These are phyloP conservation scores for Pleodorina starrii DNA, from an alignment of 139 green algal species.

Conservation along the genomic window DNA sequence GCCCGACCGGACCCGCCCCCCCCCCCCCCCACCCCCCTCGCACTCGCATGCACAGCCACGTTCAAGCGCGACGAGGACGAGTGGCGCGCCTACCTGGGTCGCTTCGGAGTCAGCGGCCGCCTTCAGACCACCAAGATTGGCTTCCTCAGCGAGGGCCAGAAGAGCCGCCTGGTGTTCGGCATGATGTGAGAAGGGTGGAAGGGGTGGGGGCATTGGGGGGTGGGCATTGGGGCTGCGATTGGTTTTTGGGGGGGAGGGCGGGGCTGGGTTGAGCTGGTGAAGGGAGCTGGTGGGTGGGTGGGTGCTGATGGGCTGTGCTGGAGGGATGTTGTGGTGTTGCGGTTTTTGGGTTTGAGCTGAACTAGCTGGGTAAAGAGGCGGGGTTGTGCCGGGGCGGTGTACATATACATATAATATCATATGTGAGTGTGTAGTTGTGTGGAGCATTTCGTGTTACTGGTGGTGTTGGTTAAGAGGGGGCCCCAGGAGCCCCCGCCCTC, in stretches of 20 bases:
- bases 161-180: slow-evolving; percentile 94
- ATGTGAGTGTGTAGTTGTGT: no score
- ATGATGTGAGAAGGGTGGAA: slow-evolving; percentile 74
- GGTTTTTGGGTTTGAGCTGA: no score
- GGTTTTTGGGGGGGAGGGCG: neutral
- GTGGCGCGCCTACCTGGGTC: slow-evolving; percentile 80
- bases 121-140: slow-evolving; percentile 80
- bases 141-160: slow-evolving; percentile 93
- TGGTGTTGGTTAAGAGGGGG: no score
- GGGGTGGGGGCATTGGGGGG: neutral
- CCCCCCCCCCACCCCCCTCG: slow-evolving; percentile 46
- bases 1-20: neutral
- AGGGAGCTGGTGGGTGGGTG: neutral
- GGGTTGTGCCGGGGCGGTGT: no score
- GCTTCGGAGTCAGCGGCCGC: slow-evolving; percentile 81
- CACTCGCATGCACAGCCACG: slow-evolving; percentile 21
- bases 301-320: no score
- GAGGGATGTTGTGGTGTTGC: no score
- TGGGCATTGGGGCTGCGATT: neutral
- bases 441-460: no score
- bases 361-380: no score
- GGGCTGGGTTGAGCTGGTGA: neutral
- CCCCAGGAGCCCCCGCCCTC: no score
- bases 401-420: no score
- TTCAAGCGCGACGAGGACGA: slow-evolving; percentile 75